phyloP scores from a whole-genome alignment of 441 rosid genomes.

The Viola pubescens region DNA sequence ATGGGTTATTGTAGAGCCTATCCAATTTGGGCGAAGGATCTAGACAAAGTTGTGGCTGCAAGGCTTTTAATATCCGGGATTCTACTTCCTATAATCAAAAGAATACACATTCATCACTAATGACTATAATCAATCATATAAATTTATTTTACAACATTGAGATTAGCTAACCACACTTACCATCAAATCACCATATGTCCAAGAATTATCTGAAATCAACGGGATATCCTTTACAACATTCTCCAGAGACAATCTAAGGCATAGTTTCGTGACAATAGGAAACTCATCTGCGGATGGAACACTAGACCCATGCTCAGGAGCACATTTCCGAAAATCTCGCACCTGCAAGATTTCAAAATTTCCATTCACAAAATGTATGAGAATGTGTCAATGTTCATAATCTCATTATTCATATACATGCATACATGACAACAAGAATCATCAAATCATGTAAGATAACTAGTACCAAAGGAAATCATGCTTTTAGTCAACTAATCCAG shows the following conservation, averaged over 20 bases:
- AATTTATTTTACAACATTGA: conserved; percentile 10
- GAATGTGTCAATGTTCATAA: neutral
- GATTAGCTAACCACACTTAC: conserved; percentile 29
- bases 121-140: neutral
- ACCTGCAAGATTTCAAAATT: conserved; percentile 46
- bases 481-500: too few species aligned
- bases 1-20: conserved; percentile 51
- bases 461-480: too few species aligned
- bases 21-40: conserved; percentile 92
- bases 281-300: conserved; percentile 24
- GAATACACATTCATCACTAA: conserved; percentile 1
- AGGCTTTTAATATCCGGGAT: conserved; percentile 82
- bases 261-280: conserved; percentile 54
- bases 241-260: conserved; percentile 80
- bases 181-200: conserved; percentile 98
- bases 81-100: conserved; percentile 69
- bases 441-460: neutral
- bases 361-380: neutral
- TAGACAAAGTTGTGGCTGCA: conserved; percentile 84
- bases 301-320: conserved; percentile 44
- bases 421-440: neutral
- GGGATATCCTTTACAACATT: conserved; percentile 94
- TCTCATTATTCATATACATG: neutral
- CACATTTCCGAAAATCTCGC: conserved; percentile 61
- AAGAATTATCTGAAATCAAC: conserved; percentile 60